A percentile compares a stretch with the other conserved stretches of the same genome.
phyloP scores from a whole-genome alignment of 208 protist genomes.

The Endotrypanum monterogeii region DNA sequence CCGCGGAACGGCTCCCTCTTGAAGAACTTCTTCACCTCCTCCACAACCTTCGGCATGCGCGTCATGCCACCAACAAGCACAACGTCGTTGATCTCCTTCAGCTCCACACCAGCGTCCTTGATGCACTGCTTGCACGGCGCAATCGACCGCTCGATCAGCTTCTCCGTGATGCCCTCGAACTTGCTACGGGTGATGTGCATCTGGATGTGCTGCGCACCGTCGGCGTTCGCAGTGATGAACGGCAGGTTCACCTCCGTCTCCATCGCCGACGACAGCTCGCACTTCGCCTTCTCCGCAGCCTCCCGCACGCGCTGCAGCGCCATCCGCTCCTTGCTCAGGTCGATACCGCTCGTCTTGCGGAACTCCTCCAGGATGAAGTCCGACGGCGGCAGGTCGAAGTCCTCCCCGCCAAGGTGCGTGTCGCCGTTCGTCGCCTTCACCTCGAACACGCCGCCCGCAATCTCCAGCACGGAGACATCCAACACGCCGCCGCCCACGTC shows the following conservation, averaged over 20 bases:
- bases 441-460: slow-evolving; percentile 99
- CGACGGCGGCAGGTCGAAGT: slow-evolving; percentile 95
- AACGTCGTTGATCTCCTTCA: slow-evolving; percentile 96
- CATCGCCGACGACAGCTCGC: slow-evolving; percentile 93
- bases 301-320: slow-evolving; percentile 97
- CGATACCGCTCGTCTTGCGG: slow-evolving; percentile 92
- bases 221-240: slow-evolving; percentile 94
- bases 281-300: slow-evolving; percentile 98
- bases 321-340: slow-evolving; percentile 94
- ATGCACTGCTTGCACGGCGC: slow-evolving; percentile 79
- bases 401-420: slow-evolving; percentile 99
- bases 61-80: slow-evolving; percentile 98
- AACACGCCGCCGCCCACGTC: slow-evolving; percentile 99
- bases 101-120: slow-evolving; percentile 84
- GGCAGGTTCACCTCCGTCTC: slow-evolving; percentile 95
- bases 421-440: slow-evolving; percentile 99
- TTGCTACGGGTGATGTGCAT: slow-evolving; percentile 89
- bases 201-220: slow-evolving; percentile 87
- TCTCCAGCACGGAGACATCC: slow-evolving; percentile 98
- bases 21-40: slow-evolving; percentile 93
- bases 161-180: slow-evolving; percentile 88
- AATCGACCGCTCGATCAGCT: slow-evolving; percentile 78
- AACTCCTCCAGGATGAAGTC: slow-evolving; percentile 93
- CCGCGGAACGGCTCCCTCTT: slow-evolving; percentile 94
- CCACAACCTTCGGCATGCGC: slow-evolving; percentile 96